A percentile compares a stretch with the other conserved stretches of the same genome.
phyloP scores from a whole-genome alignment of 441 rosid species.

The Macaranga tanarius region DNA sequence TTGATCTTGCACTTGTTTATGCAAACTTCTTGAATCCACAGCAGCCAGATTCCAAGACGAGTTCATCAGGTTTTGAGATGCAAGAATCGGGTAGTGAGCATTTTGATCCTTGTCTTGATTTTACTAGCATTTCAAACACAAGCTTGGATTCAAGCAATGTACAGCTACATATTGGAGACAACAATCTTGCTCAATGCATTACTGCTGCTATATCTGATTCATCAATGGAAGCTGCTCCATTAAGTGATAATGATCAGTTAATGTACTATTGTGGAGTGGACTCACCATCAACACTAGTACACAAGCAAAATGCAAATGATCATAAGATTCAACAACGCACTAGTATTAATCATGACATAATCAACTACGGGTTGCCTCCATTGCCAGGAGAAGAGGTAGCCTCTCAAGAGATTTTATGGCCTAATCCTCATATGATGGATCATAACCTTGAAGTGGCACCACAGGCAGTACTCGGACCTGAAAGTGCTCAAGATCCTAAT shows the following conservation, averaged over 20 bases:
- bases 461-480: conserved; percentile 26
- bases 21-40: conserved; percentile 73
- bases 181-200: conserved; percentile 26
- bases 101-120: conserved; percentile 23
- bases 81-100: conserved; percentile 26
- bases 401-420: conserved; percentile 43
- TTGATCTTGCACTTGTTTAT: conserved; percentile 66
- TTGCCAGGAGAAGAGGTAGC: conserved; percentile 61
- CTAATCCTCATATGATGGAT: conserved; percentile 36
- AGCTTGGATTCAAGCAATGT: conserved; percentile 17
- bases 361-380: conserved; percentile 50
- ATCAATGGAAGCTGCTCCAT: conserved; percentile 26
- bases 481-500: conserved; percentile 44
- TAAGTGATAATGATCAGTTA: conserved; percentile 26
- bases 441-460: conserved; percentile 32
- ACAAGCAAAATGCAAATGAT: conserved; percentile 25
- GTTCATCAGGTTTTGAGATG: conserved; percentile 18
- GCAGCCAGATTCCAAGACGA: conserved; percentile 27
- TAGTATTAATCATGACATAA: conserved; percentile 11
- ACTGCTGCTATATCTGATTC: conserved; percentile 24
- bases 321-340: conserved; percentile 23
- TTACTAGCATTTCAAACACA: conserved; percentile 14
- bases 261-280: conserved; percentile 33
- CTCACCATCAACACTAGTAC: conserved; percentile 14
- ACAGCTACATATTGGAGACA: conserved; percentile 28